A percentile compares a stretch with the other conserved stretches of the same genome.
Conservation (phyloP, 805 yeast species). For the Pichia pseudocactophila region DNA sequence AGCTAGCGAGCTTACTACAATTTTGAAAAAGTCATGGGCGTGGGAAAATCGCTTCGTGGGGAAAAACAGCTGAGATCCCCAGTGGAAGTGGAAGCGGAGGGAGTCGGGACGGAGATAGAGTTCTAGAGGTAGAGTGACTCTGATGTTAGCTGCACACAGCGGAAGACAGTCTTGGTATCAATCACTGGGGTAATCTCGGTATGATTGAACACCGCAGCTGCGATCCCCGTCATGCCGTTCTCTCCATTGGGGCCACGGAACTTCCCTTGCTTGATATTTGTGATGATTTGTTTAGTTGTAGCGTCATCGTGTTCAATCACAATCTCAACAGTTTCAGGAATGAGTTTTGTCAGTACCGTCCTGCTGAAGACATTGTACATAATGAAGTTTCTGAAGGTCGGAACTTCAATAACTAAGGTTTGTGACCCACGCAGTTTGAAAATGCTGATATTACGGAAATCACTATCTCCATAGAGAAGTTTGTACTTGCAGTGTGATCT, state of each 20-base stretch:
- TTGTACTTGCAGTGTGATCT: neutral
- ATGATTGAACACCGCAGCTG: neutral
- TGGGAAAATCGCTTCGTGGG: no score
- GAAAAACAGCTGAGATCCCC: no score
- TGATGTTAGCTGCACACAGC: neutral
- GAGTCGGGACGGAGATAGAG: no score
- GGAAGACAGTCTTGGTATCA: neutral
- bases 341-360: neutral
- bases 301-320: neutral
- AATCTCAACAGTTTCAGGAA: neutral
- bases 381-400: neutral
- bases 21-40: no score
- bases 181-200: neutral
- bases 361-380: neutral
- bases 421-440: neutral
- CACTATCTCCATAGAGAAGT: constrained; percentile 3
- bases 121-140: no score
- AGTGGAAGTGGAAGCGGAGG: no score
- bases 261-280: neutral
- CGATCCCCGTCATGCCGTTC: neutral
- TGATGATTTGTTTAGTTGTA: neutral
- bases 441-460: neutral
- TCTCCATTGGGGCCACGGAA: neutral
- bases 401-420: constrained; percentile 1
- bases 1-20: no score